Percentiles rank a stretch among this genome's conserved stretches.
phyloP scores from a whole-genome alignment of 768 basidiomycete species.

The Coprinopsis cinerea region DNA sequence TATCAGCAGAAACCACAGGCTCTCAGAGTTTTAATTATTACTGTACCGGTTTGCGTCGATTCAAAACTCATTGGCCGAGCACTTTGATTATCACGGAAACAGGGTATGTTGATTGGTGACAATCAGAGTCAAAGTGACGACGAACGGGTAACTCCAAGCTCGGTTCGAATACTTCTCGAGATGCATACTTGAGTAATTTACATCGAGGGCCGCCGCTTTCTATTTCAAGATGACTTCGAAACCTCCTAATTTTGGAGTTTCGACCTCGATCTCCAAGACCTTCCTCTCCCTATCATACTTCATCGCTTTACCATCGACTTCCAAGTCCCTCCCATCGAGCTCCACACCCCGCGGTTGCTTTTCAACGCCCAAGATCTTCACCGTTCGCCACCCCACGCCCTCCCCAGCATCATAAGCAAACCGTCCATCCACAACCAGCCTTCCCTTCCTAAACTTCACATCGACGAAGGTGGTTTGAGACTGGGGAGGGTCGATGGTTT shows the following conservation, averaged over 20 bases:
- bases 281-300: slow-evolving; percentile 31
- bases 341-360: slow-evolving; percentile 23
- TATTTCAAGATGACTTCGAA: slow-evolving; percentile 5
- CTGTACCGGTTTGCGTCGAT: too few species aligned
- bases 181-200: too few species aligned
- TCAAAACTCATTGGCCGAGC: too few species aligned
- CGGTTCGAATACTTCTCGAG: too few species aligned
- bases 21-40: too few species aligned
- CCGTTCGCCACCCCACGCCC: slow-evolving; percentile 32
- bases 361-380: slow-evolving; percentile 33
- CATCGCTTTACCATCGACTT: slow-evolving; percentile 14
- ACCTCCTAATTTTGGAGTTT: slow-evolving; percentile 22
- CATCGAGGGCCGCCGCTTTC: too few species aligned
- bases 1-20: too few species aligned
- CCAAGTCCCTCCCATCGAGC: slow-evolving; percentile 23
- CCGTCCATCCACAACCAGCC: slow-evolving; percentile 28
- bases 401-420: slow-evolving; percentile 27
- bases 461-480: slow-evolving; percentile 24
- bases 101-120: too few species aligned
- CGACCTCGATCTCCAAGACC: slow-evolving; percentile 41
- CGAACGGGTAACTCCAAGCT: too few species aligned
- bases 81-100: too few species aligned
- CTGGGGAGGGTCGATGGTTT: slow-evolving; percentile 32
- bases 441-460: slow-evolving; percentile 26
- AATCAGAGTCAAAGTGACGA: too few species aligned